Evolutionary conservation across 2,329 filamentous ascomycete species (phyloP).

Genomic region (Ascochyta lentis): DNA sequence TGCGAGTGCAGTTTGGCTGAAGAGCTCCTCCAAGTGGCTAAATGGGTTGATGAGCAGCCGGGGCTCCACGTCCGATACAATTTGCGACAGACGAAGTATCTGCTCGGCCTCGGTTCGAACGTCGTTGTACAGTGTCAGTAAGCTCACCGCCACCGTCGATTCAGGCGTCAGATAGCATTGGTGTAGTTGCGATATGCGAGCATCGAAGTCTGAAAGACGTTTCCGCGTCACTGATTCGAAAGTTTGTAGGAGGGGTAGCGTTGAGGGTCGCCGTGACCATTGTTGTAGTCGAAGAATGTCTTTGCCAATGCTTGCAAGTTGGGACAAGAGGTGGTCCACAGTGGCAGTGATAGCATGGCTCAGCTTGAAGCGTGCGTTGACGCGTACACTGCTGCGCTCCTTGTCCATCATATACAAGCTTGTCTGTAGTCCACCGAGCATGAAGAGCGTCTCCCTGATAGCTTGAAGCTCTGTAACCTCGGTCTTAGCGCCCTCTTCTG

Average conservation of each 20-base stretch:
- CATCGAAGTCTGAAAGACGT: conserved; percentile 66
- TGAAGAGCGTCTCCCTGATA: conserved; percentile 80
- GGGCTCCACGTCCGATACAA: conserved; percentile 65
- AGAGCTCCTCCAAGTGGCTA: conserved; percentile 79
- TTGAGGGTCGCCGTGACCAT: conserved; percentile 52
- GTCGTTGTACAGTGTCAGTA: conserved; percentile 67
- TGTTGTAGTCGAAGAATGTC: conserved; percentile 56
- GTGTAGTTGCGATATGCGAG: conserved; percentile 65
- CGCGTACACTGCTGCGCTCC: conserved; percentile 30
- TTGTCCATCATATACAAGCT: conserved; percentile 66
- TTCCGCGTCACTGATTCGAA: conserved; percentile 70
- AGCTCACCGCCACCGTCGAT: conserved; percentile 67
- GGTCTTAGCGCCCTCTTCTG: conserved; percentile 22
- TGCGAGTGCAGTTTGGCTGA: conserved; percentile 70
- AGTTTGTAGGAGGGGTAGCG: conserved; percentile 64
- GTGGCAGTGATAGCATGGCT: conserved; percentile 45
- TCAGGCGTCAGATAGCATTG: conserved; percentile 62
- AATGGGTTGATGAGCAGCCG: conserved; percentile 60
- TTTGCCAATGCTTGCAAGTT: conserved; percentile 58
- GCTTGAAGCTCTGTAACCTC: conserved; percentile 73
- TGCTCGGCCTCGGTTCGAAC: conserved; percentile 62
- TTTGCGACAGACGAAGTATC: conserved; percentile 65
- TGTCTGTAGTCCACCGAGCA: conserved; percentile 81
- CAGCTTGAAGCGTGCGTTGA: conserved; percentile 50
- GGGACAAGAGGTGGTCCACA: conserved; percentile 49